Percentiles rank a stretch among this genome's conserved stretches.
Evolutionary conservation across 352 stramenopile genomes (phyloP).

Genomic region (Halophytophthora polymorphica): DNA sequence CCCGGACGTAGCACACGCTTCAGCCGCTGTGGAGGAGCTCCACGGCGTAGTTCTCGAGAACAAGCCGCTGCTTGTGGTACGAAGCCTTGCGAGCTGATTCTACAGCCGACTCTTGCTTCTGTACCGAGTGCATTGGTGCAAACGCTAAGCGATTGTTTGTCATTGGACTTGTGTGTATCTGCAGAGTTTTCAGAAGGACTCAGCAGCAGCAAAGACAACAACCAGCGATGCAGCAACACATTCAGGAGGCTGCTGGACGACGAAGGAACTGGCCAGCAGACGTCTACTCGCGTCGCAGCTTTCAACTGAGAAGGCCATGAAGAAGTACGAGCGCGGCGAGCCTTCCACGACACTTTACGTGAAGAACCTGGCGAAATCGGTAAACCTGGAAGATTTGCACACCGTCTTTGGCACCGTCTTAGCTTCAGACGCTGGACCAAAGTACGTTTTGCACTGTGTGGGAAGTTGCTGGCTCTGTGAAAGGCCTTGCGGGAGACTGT

Average conservation of each 20-base stretch:
- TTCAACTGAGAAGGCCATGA: conserved; percentile 55
- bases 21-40: conserved; percentile 35
- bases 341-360: conserved; percentile 66
- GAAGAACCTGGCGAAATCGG: conserved; percentile 72
- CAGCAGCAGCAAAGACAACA: background rate
- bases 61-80: conserved; percentile 50
- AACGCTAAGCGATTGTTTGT: background rate
- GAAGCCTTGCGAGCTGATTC: background rate
- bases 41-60: conserved; percentile 54
- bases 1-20: conserved; percentile 28
- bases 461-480: background rate
- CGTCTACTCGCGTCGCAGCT: conserved; percentile 20
- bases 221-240: background rate
- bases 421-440: conserved; percentile 10
- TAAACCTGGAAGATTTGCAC: conserved; percentile 42
- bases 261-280: conserved; percentile 21
- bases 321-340: conserved; percentile 57
- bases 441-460: conserved; percentile 20
- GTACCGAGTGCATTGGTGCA: background rate
- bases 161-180: conserved; percentile 1
- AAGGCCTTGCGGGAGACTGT: background rate
- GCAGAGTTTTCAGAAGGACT: conserved; percentile 23
- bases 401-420: conserved; percentile 50
- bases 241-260: conserved; percentile 18
- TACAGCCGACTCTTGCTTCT: conserved; percentile 1